phyloP scores from a whole-genome alignment of 169 alveolate species.

The Cryptosporidium bovis region DNA sequence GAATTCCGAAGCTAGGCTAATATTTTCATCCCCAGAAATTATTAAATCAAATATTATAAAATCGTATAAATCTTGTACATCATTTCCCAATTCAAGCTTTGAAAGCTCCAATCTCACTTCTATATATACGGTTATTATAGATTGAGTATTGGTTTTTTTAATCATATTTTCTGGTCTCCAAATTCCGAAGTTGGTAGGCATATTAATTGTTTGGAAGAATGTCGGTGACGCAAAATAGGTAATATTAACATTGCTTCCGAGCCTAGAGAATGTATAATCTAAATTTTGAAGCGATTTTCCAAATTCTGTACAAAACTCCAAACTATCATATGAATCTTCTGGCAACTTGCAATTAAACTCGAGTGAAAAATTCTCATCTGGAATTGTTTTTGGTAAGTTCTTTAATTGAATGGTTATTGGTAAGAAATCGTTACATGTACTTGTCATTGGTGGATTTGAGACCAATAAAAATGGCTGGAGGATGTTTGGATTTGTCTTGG shows the following conservation, averaged over 20 bases:
- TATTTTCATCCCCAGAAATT: not conserved
- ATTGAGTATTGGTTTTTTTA: not conserved
- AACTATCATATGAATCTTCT: constrained; percentile 3
- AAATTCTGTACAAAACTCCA: constrained; percentile 35
- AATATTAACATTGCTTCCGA: constrained; percentile 6
- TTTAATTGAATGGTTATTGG: constrained; percentile 32
- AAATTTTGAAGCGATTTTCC: not conserved
- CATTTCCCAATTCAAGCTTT: constrained; percentile 3
- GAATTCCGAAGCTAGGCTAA: constrained; percentile 10
- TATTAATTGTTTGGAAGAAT: not conserved
- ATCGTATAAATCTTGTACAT: constrained; percentile 30
- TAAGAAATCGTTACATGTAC: constrained; percentile 18
- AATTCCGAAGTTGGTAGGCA: constrained; percentile 5
- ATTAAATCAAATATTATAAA: constrained; percentile 12
- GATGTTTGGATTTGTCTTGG: constrained; percentile 41
- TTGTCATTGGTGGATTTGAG: constrained; percentile 28
- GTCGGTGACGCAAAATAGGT: constrained; percentile 36
- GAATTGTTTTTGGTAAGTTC: constrained; percentile 23
- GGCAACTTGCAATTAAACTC: constrained; percentile 43
- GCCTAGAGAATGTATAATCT: constrained; percentile 43
- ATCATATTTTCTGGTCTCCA: constrained; percentile 34
- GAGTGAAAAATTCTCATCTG: constrained; percentile 21
- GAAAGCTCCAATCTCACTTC: constrained; percentile 1
- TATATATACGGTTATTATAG: constrained; percentile 25
- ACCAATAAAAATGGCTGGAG: constrained; percentile 55